These are phyloP conservation scores for Sporothrix dimorphospora DNA, from an alignment of 2,329 filamentous ascomycete species.

Conservation along the genomic window DNA sequence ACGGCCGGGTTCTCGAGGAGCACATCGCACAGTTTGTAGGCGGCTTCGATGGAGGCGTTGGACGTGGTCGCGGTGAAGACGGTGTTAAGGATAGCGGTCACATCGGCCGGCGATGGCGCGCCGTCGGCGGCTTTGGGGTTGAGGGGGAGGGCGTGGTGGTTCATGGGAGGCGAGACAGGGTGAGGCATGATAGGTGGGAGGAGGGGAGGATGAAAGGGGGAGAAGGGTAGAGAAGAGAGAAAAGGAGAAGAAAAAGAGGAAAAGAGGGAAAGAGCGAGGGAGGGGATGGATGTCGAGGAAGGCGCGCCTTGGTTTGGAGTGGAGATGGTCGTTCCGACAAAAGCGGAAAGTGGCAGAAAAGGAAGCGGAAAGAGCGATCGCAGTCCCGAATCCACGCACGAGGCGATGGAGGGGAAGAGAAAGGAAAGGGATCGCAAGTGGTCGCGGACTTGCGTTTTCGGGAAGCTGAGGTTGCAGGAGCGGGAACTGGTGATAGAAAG, in stretches of 20 bases:
- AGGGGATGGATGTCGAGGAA: background rate
- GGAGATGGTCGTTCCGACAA: slow-evolving; percentile 14
- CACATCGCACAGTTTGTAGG: slow-evolving; percentile 63
- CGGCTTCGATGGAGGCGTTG: slow-evolving; percentile 67
- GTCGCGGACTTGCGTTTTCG: slow-evolving; percentile 15
- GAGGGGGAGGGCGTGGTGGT: slow-evolving; percentile 35
- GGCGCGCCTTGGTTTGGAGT: slow-evolving; percentile 9
- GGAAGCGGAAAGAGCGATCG: slow-evolving; percentile 8
- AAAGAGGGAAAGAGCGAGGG: background rate
- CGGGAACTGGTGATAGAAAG: background rate
- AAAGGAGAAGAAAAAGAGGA: background rate
- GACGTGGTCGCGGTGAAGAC: slow-evolving; percentile 73
- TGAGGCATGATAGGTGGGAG: slow-evolving; percentile 34
- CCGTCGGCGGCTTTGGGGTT: slow-evolving; percentile 37
- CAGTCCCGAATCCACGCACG: slow-evolving; percentile 21
- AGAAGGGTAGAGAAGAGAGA: background rate
- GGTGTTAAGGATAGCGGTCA: slow-evolving; percentile 65
- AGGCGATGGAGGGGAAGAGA: slow-evolving; percentile 20
- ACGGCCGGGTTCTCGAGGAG: slow-evolving; percentile 54
- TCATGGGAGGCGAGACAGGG: slow-evolving; percentile 32
- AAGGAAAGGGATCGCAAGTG: slow-evolving; percentile 14
- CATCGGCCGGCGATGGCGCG: slow-evolving; percentile 61
- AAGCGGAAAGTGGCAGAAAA: slow-evolving; percentile 13
- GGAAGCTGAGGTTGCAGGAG: background rate
- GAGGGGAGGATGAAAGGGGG: too few relatives aligned